Base-by-base conservation (phyloP, 768 basidiomycete genomes). In the Porpolomopsis calyptriformis region DNA sequence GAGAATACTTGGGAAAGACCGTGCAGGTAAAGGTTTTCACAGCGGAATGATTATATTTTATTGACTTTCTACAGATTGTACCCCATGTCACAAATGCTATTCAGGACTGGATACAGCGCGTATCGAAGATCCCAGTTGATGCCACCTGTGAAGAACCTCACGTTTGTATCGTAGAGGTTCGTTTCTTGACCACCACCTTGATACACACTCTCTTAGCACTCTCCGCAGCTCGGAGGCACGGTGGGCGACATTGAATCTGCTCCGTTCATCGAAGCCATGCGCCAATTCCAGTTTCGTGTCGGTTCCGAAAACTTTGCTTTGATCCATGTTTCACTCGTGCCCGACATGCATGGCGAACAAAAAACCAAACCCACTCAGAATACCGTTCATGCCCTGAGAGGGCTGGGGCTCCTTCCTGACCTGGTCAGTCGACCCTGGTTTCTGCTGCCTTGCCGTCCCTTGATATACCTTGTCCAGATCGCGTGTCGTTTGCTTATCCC, bases 321-420 rank as follows among this genome's bases (percentile, higher is more conserved):
- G 45, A 82, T 98, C 49, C 93, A 97, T 54, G 94, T 99, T 40
- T 93, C 90, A 4, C 80, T 99, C 24, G 91, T 99, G n/a, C 94
- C 94, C 14, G 90, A 96, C 57, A 89, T 99, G 74, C 91, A 96
- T 45, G 94, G 94, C 46, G 94, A 99, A 63, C 94, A 97, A 60
- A 99, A 99, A 67, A 99, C 94, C 6, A 99, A 99, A 61, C 94
- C 94, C 1, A 99, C 94, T 0, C 94, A 99, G 63, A 94, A 93
- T 12, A 94, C 91, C 14, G 87, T 98, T 9, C 86, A 94, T 55
- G 92, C 90, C 43, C 67, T 98, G 36, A 77, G 94, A 40, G 93
- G 94, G 3, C 73, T 97, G 14, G 94, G 94, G 53, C 70, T 99
- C 4, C 74, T 91, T 9, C 93, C 94, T 38, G 94, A 99, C 64